Evolutionary conservation across 495 filamentous ascomycete genomes (phyloP), one percentile per base, ranked within the genome.

Genomic region (Xylaria bambusicola): DNA sequence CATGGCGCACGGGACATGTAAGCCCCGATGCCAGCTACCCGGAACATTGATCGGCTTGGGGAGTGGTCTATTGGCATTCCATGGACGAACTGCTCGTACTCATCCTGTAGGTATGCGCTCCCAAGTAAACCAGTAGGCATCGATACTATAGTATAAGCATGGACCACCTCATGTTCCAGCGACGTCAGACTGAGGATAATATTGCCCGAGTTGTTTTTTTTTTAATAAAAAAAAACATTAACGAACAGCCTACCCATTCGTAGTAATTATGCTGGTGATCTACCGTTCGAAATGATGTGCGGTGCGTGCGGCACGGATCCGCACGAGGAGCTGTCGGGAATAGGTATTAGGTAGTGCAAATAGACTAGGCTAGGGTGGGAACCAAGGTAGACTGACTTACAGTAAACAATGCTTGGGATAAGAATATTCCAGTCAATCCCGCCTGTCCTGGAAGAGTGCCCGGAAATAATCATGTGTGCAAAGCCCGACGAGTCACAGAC

Each of bases 1-100:
- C 46, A 26, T 49, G 55, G 55, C 55, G 55, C 36, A 45, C 55
- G 55, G 45, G 46, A 50, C 24, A 24, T 58, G 55, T 58, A 46
- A 58, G 55, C 55, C 46, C 55, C 55, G 55, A 58, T 41, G 55
- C 55, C 55, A 58, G 35, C 55, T 49, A 57, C 54, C 45, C 54
- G 54, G 54, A 20, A 57, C 35, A 41, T 33, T 31, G n/a, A 29
- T 36, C 29, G 21, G 26, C 40, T 24, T 8, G 27, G 35, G 52
- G 17, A 18, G 1, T 31, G 36, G 3, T 6, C 12, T 38, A 8
- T n/a, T n/a, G n/a, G n/a, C n/a, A n/a, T n/a, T n/a, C n/a, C n/a
- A n/a, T n/a, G n/a, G n/a, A n/a, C n/a, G n/a, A n/a, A n/a, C n/a
- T n/a, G n/a, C n/a, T n/a, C n/a, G n/a, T n/a, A n/a, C n/a, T 23